Evolutionary conservation across 2,329 filamentous ascomycete genomes (phyloP), one percentile per base, ranked within the genome.

Genomic region (Grosmannia penicillata): DNA sequence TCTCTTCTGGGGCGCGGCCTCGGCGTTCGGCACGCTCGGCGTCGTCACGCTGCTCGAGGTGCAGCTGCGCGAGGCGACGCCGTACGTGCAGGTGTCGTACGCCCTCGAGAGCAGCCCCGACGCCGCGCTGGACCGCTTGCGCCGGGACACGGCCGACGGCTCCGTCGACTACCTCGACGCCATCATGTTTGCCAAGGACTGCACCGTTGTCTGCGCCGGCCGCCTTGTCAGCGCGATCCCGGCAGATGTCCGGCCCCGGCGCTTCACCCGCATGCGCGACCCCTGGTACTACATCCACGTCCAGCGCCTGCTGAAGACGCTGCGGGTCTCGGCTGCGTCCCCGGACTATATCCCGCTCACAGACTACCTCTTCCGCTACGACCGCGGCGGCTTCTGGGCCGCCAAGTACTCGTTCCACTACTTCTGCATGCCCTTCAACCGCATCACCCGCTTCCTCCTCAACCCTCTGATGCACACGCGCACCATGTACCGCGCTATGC

Each of bases 231-330:
- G 79, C 36, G 51, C 58, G 0, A 43, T 63, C 0, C 63, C 63
- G 0, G 39, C 51, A 0, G 56, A 53, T 1, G 42, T 45, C 3
- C 52, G 51, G 32, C 48, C 58, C 1, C 57, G 56, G 19, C 60
- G 52, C 0, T 80, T 83, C 53, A 69, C 67, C n/a, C 60, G 68
- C 10, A 58, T 68, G 0, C 54, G 53, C 4, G 80, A 86, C 46
- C 72, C 76, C 0, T 86, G 80, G 82, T 83, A 82, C 51, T 85
- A 83, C 43, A 58, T 84, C 3, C 78, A 81, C 45, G 78, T 70
- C 2, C 56, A 72, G 45, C 54, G 63, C n/a, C 51, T 54, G 27
- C 47, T 53, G 43, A 54, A 53, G 41, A 42, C 46, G 32, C 44
- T 60, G 10, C 37, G 39, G 26, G 44, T 45, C 40, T 31, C 47